Percentiles rank a stretch among this genome's conserved stretches.
phyloP scores from a whole-genome alignment of 441 rosid species.

The Viola pubescens region DNA sequence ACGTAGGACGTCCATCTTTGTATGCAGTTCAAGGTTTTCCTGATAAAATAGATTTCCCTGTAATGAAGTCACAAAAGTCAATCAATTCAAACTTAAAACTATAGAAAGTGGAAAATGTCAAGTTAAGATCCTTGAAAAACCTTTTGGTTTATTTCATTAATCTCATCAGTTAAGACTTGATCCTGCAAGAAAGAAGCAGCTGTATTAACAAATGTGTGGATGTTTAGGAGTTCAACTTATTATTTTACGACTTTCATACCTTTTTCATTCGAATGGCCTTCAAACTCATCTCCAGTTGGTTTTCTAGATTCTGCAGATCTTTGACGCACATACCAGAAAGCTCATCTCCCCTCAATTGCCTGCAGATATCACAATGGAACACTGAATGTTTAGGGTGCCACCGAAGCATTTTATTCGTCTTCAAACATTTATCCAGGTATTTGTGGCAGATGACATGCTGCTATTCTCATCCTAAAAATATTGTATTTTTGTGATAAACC shows the following conservation, averaged over 20 bases:
- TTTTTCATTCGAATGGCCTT: slow-evolving; percentile 55
- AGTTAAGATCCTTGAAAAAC: slow-evolving; percentile 27
- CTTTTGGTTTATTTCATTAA: slow-evolving; percentile 65
- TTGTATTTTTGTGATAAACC: too few relatives aligned
- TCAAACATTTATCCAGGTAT: not conserved
- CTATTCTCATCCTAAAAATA: too few relatives aligned
- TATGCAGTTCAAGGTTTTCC: slow-evolving; percentile 55
- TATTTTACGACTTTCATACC: slow-evolving; percentile 30
- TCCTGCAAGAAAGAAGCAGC: slow-evolving; percentile 31
- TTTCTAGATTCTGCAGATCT: slow-evolving; percentile 69
- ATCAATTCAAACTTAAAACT: not conserved
- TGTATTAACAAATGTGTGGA: slow-evolving; percentile 3
- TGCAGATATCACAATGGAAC: slow-evolving; percentile 19
- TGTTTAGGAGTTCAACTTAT: not conserved
- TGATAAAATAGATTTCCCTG: slow-evolving; percentile 58
- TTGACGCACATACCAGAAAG: slow-evolving; percentile 53
- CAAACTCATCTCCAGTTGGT: slow-evolving; percentile 67
- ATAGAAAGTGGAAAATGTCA: slow-evolving; percentile 1
- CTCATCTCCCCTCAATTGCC: slow-evolving; percentile 82
- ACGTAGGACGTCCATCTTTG: slow-evolving; percentile 38
- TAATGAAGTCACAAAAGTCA: slow-evolving; percentile 18
- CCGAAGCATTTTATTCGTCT: not conserved
- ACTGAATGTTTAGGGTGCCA: not conserved
- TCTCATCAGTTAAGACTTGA: slow-evolving; percentile 43
- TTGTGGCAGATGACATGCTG: too few relatives aligned